phyloP scores from a whole-genome alignment of 345 rosid species.

The Eucalyptus rudis region DNA sequence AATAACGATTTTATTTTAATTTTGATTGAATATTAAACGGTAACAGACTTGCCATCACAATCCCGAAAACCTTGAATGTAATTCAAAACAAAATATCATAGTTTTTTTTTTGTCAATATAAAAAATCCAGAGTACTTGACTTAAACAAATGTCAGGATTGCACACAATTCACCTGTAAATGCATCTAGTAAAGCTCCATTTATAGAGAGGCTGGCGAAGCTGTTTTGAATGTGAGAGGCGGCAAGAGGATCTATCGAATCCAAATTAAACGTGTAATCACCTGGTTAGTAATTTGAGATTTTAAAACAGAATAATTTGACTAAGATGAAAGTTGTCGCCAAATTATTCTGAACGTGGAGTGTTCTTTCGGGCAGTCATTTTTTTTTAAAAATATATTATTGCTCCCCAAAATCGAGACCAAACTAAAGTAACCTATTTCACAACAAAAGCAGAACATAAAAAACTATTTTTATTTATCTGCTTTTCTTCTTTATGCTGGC shows the following conservation, averaged over 20 bases:
- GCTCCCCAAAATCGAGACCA: background rate
- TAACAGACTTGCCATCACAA: background rate
- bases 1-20: background rate
- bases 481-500: background rate
- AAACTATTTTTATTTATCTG: too few species aligned
- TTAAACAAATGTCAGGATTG: background rate
- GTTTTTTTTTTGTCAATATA: background rate
- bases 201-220: background rate
- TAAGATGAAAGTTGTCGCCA: background rate
- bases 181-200: background rate
- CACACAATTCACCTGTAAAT: background rate
- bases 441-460: background rate
- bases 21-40: background rate
- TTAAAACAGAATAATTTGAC: background rate
- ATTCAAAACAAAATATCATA: background rate
- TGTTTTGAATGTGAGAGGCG: rapidly evolving
- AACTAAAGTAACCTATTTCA: background rate
- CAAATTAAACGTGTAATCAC: background rate
- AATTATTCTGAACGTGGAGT: too few species aligned
- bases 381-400: too few species aligned
- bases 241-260: background rate
- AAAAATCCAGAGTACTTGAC: background rate
- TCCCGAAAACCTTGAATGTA: background rate
- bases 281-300: too few species aligned
- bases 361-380: background rate